phyloP scores from a whole-genome alignment of 768 basidiomycete genomes.

The Psilocybe azurescens region DNA sequence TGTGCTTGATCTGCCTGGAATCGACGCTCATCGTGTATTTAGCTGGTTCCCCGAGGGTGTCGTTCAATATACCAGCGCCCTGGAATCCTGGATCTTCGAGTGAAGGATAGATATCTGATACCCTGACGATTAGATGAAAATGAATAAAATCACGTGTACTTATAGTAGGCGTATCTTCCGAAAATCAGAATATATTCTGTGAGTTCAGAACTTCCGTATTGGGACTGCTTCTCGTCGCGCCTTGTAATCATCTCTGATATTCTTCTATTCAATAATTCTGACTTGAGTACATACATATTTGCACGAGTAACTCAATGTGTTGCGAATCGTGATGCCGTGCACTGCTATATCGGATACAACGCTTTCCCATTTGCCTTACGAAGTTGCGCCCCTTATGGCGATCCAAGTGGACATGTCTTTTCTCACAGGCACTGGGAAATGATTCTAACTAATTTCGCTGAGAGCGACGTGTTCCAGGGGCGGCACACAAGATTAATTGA shows the following conservation, averaged over 20 bases:
- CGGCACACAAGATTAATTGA: background rate
- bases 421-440: constrained; percentile 17
- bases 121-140: constrained; percentile 18
- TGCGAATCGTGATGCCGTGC: background rate
- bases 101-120: constrained; percentile 36
- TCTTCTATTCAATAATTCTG: background rate
- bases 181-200: background rate
- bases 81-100: constrained; percentile 83
- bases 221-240: background rate
- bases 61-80: constrained; percentile 68
- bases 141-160: constrained; percentile 25
- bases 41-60: constrained; percentile 95
- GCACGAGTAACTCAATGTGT: background rate
- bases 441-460: background rate
- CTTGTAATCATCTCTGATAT: no score
- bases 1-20: background rate
- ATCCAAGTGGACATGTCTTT: background rate
- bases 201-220: background rate
- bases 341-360: background rate
- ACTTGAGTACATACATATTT: background rate
- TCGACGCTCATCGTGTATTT: constrained; percentile 16
- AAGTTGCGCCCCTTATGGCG: background rate
- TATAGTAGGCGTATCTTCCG: background rate
- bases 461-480: constrained; percentile 21
- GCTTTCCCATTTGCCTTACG: background rate